Conservation (phyloP, 805 yeast species). For the Myxozyma vanderwaltii region DNA sequence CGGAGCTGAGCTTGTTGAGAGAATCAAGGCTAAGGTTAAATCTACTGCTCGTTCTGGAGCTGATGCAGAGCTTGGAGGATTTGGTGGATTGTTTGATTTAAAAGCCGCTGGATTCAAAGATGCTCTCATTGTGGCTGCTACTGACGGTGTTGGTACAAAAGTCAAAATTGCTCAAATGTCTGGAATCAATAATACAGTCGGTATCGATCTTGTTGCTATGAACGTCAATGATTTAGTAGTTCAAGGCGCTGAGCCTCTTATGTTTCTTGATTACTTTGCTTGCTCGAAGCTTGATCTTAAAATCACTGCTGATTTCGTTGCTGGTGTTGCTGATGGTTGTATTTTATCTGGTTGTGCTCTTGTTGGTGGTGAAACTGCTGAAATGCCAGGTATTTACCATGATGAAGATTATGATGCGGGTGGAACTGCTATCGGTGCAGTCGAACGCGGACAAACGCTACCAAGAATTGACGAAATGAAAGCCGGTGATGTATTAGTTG, state of each 20-base stretch:
- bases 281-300: conserved; percentile 85
- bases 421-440: conserved; percentile 99
- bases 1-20: conserved; percentile 87
- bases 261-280: conserved; percentile 95
- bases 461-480: conserved; percentile 71
- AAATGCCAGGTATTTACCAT: conserved; percentile 98
- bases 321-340: conserved; percentile 97
- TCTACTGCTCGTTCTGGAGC: conserved; percentile 95
- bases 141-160: conserved; percentile 99
- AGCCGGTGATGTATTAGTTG: conserved; percentile 80
- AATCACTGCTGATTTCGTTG: conserved; percentile 83
- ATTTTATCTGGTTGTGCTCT: conserved; percentile 93
- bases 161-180: conserved; percentile 89
- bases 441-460: conserved; percentile 67
- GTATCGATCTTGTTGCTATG: conserved; percentile 98
- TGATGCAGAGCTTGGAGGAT: conserved; percentile 97
- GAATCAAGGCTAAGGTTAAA: conserved; percentile 85
- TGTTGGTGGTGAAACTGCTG: conserved; percentile 98
- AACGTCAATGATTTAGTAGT: conserved; percentile 96
- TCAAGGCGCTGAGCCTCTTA: conserved; percentile 97
- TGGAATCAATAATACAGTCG: conserved; percentile 93
- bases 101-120: conserved; percentile 79
- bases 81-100: conserved; percentile 95
- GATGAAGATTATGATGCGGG: conserved; percentile 96
- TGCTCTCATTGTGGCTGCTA: conserved; percentile 87